Percentiles rank a stretch among this genome's conserved stretches.
These are phyloP conservation scores for Ustilago tritici DNA, from an alignment of 1,284 basidiomycete genomes.

Conservation along the genomic window DNA sequence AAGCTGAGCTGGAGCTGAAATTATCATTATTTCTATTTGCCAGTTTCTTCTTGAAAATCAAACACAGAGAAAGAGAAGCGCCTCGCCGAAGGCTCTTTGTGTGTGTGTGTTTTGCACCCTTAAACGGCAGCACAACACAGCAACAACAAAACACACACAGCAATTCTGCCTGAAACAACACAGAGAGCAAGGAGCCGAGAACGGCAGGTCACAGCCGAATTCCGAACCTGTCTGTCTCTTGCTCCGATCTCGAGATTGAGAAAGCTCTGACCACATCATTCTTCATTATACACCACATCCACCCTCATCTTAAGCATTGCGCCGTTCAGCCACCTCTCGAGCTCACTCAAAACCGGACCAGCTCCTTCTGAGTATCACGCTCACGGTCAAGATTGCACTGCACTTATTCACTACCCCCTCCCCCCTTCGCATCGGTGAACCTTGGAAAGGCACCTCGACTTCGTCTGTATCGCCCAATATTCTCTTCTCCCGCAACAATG, in stretches of 20 bases:
- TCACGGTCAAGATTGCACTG: not conserved
- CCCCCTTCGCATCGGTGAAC: not conserved
- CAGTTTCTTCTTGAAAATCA: conserved; percentile 18
- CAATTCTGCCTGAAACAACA: not conserved
- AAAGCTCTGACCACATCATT: not conserved
- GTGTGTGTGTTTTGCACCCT: conserved; percentile 5
- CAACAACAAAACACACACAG: not conserved
- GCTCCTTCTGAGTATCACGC: not conserved
- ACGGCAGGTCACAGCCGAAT: conserved; percentile 20
- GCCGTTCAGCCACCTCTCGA: not conserved
- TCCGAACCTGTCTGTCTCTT: conserved; percentile 11
- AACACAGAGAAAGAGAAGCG: not conserved
- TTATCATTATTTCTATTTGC: not conserved
- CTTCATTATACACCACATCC: not conserved
- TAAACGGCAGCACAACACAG: not conserved
- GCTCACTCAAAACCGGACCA: not conserved
- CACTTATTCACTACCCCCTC: not conserved
- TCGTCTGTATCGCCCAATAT: not conserved
- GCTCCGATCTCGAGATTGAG: not conserved
- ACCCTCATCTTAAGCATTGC: not conserved
- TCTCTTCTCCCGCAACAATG: conserved; percentile 30
- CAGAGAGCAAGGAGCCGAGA: not conserved
- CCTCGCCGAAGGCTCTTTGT: conserved; percentile 4
- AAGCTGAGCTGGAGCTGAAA: conserved; percentile 11
- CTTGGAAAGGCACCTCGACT: not conserved